These are phyloP conservation scores for Cyclotella cryptica DNA, from an alignment of 108 stramenopile genomes.

Conservation along the genomic window DNA sequence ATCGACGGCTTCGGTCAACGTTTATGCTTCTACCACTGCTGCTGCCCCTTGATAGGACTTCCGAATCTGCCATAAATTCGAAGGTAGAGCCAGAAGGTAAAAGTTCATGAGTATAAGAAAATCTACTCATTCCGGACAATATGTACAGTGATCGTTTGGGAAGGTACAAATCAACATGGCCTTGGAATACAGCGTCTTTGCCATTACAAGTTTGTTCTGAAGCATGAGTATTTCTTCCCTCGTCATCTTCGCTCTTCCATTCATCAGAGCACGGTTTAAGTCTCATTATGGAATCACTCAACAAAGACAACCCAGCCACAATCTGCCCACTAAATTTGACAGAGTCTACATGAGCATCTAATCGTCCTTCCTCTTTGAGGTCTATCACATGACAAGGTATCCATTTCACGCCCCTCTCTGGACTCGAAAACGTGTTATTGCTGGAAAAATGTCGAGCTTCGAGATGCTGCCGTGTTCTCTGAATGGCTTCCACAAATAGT, in stretches of 20 bases:
- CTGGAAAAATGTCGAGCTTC: conserved; percentile 48
- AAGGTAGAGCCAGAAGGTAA: conserved; percentile 58
- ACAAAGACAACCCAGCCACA: conserved; percentile 88
- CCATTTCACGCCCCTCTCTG: conserved; percentile 47
- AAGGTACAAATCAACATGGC: conserved; percentile 75
- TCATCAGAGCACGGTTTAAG: conserved; percentile 58
- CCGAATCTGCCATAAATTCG: conserved; percentile 25
- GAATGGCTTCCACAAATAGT: conserved; percentile 37
- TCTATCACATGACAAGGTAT: conserved; percentile 91
- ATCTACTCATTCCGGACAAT: conserved; percentile 70
- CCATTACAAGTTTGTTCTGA: neutral
- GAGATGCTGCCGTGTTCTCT: conserved; percentile 59
- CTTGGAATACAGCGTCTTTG: conserved; percentile 5
- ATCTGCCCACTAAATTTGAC: conserved; percentile 88
- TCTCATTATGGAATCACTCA: conserved; percentile 77
- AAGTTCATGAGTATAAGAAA: conserved; percentile 79
- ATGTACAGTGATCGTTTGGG: conserved; percentile 80
- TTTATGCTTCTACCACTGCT: conserved; percentile 21
- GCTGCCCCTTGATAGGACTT: neutral
- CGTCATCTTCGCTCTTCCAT: conserved; percentile 29
- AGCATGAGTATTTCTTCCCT: neutral
- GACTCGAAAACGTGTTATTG: conserved; percentile 10
- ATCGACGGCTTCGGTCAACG: conserved; percentile 64
- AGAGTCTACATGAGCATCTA: conserved; percentile 90
- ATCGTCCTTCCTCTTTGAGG: conserved; percentile 70